phyloP scores from a whole-genome alignment of 441 rosid species.

The Mallotus japonicus region DNA sequence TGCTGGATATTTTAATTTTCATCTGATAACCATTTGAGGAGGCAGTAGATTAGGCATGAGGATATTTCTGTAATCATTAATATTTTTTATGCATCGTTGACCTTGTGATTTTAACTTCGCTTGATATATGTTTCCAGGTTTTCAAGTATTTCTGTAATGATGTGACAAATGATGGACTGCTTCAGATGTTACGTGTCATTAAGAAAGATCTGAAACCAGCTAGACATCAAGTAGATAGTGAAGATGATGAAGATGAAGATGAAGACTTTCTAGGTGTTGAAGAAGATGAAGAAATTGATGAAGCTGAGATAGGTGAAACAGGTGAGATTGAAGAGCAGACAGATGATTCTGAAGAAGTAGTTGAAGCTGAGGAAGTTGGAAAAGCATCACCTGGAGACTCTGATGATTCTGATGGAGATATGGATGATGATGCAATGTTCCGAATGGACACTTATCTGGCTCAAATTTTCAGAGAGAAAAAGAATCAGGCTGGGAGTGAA shows the following conservation, averaged over 20 bases:
- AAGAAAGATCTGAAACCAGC: slow-evolving; percentile 89
- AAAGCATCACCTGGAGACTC: slow-evolving; percentile 50
- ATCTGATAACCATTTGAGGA: not conserved
- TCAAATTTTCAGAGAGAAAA: slow-evolving; percentile 81
- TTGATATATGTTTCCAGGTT: slow-evolving; percentile 46
- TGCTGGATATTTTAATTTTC: not conserved
- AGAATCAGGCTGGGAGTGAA: slow-evolving; percentile 83
- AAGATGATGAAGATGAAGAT: slow-evolving; percentile 53
- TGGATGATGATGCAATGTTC: slow-evolving; percentile 99
- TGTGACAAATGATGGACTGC: slow-evolving; percentile 69
- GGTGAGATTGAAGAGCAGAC: slow-evolving; percentile 75
- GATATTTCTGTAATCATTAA: no score
- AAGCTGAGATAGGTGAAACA: slow-evolving; percentile 65
- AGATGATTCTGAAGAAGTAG: slow-evolving; percentile 71
- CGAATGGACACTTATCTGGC: slow-evolving; percentile 93
- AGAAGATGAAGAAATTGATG: slow-evolving; percentile 68
- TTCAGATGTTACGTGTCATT: slow-evolving; percentile 80
- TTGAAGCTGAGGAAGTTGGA: slow-evolving; percentile 44
- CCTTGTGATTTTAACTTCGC: not conserved
- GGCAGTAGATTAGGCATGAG: not conserved
- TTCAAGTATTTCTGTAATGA: slow-evolving; percentile 78
- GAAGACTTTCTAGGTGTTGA: slow-evolving; percentile 82
- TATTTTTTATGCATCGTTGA: not conserved
- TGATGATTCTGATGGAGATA: slow-evolving; percentile 80
- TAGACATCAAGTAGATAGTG: slow-evolving; percentile 65